Conservation (phyloP, 495 filamentous ascomycete species). For the Xylaria cubensis region DNA sequence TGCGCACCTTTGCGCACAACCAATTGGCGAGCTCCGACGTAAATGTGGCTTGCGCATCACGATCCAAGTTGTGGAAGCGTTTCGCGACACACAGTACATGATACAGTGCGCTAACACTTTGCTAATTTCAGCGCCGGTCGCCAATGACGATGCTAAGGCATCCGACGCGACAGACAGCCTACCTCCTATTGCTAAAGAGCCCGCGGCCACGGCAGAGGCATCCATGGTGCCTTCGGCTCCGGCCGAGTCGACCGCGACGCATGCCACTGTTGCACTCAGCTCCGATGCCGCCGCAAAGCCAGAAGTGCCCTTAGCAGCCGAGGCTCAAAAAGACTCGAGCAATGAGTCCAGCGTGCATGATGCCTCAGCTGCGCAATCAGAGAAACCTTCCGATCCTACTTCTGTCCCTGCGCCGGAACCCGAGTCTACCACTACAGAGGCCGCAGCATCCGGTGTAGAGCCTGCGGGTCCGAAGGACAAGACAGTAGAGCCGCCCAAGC, state of each 20-base stretch:
- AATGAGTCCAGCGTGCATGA: slow-evolving; percentile 29
- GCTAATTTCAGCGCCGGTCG: slow-evolving; percentile 26
- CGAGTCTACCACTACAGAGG: slow-evolving; percentile 25
- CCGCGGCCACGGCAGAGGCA: slow-evolving; percentile 27
- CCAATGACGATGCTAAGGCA: slow-evolving; percentile 32
- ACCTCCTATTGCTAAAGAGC: slow-evolving; percentile 30
- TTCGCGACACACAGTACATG: slow-evolving; percentile 27
- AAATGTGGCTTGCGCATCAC: slow-evolving; percentile 33
- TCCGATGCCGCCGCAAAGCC: slow-evolving; percentile 30
- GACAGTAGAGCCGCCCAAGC: slow-evolving; percentile 31
- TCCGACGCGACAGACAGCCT: slow-evolving; percentile 29
- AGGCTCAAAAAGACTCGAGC: slow-evolving; percentile 31
- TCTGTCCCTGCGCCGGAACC: slow-evolving; percentile 14
- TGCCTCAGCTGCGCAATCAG: slow-evolving; percentile 30
- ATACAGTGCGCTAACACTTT: slow-evolving; percentile 41
- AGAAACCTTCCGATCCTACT: slow-evolving; percentile 32
- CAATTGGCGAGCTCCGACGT: slow-evolving; percentile 32
- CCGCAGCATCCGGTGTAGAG: slow-evolving; percentile 19
- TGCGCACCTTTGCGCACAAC: slow-evolving; percentile 27
- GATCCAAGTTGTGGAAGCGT: slow-evolving; percentile 1
- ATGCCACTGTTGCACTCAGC: slow-evolving; percentile 20
- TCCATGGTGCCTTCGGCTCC: slow-evolving; percentile 30
- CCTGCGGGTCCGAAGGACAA: slow-evolving; percentile 33
- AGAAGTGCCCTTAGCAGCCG: slow-evolving; percentile 24
- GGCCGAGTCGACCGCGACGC: slow-evolving; percentile 21